phyloP scores from a whole-genome alignment of 1,284 basidiomycete species.

The Apiotrichum montevideense region DNA sequence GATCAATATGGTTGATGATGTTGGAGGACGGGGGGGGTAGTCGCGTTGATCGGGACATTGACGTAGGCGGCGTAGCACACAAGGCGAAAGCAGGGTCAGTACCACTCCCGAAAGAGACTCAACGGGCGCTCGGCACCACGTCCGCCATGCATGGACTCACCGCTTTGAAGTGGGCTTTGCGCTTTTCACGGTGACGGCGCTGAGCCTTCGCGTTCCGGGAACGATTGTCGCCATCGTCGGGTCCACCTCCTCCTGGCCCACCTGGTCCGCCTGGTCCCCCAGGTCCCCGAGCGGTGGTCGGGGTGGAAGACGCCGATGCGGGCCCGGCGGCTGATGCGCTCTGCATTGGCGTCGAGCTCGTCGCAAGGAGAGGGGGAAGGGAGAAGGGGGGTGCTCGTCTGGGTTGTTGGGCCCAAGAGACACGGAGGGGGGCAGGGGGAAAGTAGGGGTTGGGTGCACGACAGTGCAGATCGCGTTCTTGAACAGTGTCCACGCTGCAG shows the following conservation, averaged over 20 bases:
- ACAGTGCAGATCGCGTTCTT: background rate
- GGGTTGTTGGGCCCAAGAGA: background rate
- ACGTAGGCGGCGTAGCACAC: background rate
- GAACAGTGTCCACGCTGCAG: background rate
- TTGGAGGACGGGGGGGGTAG: background rate
- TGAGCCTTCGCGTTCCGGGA: constrained; percentile 77
- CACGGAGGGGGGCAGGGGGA: no score
- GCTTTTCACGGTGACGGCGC: constrained; percentile 81
- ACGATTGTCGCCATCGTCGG: constrained; percentile 40
- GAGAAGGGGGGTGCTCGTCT: background rate
- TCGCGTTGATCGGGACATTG: background rate
- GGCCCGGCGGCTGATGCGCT: background rate
- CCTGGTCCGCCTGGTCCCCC: background rate
- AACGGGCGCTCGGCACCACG: no score
- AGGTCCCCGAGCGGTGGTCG: background rate
- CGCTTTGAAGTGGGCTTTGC: constrained; percentile 87
- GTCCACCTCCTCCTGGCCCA: background rate
- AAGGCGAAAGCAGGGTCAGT: background rate
- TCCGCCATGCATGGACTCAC: constrained; percentile 48
- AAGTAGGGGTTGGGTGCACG: background rate
- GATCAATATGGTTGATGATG: background rate
- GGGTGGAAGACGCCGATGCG: constrained; percentile 4
- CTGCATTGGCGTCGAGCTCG: background rate
- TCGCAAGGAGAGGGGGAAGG: background rate
- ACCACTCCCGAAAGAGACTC: no score